Conservation (phyloP, 306 rosid species). For the Quercus wislizeni region DNA sequence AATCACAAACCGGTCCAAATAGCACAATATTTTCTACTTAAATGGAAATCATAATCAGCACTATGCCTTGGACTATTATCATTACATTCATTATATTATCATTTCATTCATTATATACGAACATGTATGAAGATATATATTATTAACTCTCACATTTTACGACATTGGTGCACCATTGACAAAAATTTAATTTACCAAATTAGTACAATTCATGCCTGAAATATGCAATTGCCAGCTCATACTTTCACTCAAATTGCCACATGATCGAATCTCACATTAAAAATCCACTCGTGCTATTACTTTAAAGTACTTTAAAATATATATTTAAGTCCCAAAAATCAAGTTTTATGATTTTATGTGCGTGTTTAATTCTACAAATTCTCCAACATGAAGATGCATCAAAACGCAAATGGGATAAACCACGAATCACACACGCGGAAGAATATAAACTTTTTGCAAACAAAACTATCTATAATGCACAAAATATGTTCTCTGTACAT, state of each 20-base stretch:
- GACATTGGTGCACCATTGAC: not conserved
- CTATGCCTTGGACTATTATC: no score
- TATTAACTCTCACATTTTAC: no score
- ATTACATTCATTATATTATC: no score
- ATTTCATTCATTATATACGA: no score
- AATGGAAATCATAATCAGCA: no score
- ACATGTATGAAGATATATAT: no score
- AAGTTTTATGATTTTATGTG: not conserved
- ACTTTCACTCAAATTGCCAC: not conserved
- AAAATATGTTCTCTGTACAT: constrained; percentile 1
- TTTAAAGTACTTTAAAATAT: not conserved
- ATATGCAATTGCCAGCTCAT: not conserved
- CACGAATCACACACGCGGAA: not conserved
- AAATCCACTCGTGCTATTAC: not conserved
- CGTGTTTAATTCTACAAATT: not conserved
- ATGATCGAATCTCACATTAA: not conserved
- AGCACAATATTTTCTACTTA: no score
- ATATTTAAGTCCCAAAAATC: not conserved
- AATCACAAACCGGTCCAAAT: not conserved
- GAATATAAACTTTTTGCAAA: not conserved
- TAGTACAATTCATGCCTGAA: not conserved
- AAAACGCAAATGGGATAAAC: not conserved
- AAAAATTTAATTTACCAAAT: not conserved
- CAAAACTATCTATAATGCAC: not conserved
- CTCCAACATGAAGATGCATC: not conserved